Evolutionary conservation across 2,329 filamentous ascomycete genomes (phyloP).

Genomic region (Fusarium verrucosum): DNA sequence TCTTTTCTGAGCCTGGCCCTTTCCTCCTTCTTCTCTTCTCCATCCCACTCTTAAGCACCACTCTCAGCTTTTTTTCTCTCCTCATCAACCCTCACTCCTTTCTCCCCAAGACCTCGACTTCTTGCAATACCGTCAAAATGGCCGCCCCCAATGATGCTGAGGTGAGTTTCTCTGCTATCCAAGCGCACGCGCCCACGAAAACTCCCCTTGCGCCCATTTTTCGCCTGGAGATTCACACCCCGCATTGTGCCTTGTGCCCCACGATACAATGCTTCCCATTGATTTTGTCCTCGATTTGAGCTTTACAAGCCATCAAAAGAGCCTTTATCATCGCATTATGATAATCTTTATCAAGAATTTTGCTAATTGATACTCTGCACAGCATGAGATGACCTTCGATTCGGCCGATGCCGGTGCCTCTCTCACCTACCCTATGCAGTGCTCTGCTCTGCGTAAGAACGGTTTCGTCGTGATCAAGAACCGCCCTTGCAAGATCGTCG

Average conservation of each 20-base stretch:
- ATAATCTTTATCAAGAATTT: slow-evolving; percentile 7
- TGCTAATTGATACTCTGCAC: slow-evolving; percentile 37
- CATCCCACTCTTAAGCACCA: slow-evolving; percentile 44
- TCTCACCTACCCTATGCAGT: slow-evolving; percentile 96
- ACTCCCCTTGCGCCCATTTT: slow-evolving; percentile 45
- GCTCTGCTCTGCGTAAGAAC: slow-evolving; percentile 99
- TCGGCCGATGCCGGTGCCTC: slow-evolving; percentile 97
- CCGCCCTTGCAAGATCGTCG: slow-evolving; percentile 99
- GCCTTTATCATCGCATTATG: slow-evolving; percentile 5
- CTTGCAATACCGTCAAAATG: slow-evolving; percentile 64
- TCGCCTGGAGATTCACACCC: slow-evolving; percentile 55
- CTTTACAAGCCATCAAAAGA: slow-evolving; percentile 23
- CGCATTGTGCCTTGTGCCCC: slow-evolving; percentile 56
- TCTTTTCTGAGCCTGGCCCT: slow-evolving; percentile 42
- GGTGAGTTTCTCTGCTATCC: slow-evolving; percentile 53
- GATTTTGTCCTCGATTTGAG: slow-evolving; percentile 16
- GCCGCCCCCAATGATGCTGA: slow-evolving; percentile 55
- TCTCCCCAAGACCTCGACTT: slow-evolving; percentile 46
- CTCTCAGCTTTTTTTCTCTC: slow-evolving; percentile 43
- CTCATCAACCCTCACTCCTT: slow-evolving; percentile 43
- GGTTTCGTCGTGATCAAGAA: slow-evolving; percentile 98
- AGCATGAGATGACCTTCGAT: slow-evolving; percentile 83
- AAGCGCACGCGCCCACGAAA: slow-evolving; percentile 39
- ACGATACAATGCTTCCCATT: slow-evolving; percentile 43
- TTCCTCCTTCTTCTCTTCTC: slow-evolving; percentile 46